Evolutionary conservation across 768 basidiomycete species (phyloP).

Genomic region (Suillus lakei): DNA sequence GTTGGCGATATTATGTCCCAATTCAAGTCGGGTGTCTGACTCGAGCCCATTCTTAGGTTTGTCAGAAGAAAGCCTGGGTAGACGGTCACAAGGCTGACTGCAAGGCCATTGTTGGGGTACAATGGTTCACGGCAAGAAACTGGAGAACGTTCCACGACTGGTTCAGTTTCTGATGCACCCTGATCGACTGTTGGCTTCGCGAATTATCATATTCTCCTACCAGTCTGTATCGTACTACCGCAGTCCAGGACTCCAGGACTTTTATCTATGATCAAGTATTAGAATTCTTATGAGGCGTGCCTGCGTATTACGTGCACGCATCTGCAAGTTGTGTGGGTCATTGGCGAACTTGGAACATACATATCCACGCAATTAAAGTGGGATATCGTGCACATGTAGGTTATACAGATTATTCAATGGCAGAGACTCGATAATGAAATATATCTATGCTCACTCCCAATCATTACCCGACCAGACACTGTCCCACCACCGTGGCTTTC

Average conservation of each 20-base stretch:
- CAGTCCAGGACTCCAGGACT: background rate
- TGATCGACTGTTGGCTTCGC: background rate
- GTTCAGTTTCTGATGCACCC: background rate
- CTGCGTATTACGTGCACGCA: no score
- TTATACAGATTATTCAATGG: background rate
- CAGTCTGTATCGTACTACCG: background rate
- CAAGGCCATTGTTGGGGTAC: background rate
- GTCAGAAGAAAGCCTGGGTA: constrained; percentile 1
- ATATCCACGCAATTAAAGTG: no score
- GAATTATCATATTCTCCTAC: background rate
- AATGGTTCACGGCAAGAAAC: background rate
- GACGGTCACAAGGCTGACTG: background rate
- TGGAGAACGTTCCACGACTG: background rate
- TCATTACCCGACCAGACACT: background rate
- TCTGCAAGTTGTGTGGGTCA: no score
- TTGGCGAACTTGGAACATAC: background rate
- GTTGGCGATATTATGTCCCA: background rate
- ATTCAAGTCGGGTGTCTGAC: background rate
- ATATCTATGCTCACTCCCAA: background rate
- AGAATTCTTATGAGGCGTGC: no score
- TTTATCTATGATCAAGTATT: background rate
- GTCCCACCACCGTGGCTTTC: background rate
- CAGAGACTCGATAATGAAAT: background rate
- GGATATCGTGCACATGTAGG: no score
- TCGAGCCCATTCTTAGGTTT: background rate